Evolutionary conservation across 345 rosid species (phyloP).

Genomic region (Ricinus communis): DNA sequence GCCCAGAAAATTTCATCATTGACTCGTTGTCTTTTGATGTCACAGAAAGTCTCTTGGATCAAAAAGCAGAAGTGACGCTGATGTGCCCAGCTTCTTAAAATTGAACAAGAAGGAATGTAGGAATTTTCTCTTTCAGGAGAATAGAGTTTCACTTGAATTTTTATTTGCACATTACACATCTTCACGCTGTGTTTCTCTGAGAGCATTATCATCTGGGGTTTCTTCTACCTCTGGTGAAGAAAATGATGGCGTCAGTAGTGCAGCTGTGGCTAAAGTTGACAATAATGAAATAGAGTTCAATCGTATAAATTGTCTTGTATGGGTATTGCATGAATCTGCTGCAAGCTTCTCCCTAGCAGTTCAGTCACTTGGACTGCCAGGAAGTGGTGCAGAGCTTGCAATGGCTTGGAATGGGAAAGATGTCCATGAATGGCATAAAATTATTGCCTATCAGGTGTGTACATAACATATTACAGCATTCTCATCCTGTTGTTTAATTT

Average conservation of each 20-base stretch:
- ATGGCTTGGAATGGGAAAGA: conserved; percentile 77
- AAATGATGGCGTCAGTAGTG: conserved; percentile 27
- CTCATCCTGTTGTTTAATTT: no score
- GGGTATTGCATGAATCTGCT: conserved; percentile 66
- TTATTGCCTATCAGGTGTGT: conserved; percentile 49
- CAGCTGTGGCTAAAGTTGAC: conserved; percentile 22
- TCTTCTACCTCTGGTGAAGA: conserved; percentile 31
- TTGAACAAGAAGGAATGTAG: conserved; percentile 28
- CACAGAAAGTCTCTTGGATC: conserved; percentile 38
- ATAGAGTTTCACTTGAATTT: conserved; percentile 17
- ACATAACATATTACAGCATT: not conserved
- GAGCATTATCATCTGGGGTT: conserved; percentile 33
- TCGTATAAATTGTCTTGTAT: conserved; percentile 54
- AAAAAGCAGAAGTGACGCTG: conserved; percentile 22
- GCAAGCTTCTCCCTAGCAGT: conserved; percentile 51
- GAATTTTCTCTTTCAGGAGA: conserved; percentile 20
- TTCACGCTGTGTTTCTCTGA: conserved; percentile 23
- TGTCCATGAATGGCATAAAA: conserved; percentile 62
- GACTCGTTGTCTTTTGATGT: conserved; percentile 16
- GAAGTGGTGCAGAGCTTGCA: conserved; percentile 49
- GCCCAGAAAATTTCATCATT: not conserved
- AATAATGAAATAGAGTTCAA: conserved; percentile 34
- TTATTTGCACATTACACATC: conserved; percentile 18
- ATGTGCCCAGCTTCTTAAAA: conserved; percentile 23
- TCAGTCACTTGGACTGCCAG: conserved; percentile 48